Percentiles rank a stretch among this genome's conserved stretches.
These are phyloP conservation scores for Fusarium acutatum DNA, from an alignment of 2,329 filamentous ascomycete species.

Conservation along the genomic window DNA sequence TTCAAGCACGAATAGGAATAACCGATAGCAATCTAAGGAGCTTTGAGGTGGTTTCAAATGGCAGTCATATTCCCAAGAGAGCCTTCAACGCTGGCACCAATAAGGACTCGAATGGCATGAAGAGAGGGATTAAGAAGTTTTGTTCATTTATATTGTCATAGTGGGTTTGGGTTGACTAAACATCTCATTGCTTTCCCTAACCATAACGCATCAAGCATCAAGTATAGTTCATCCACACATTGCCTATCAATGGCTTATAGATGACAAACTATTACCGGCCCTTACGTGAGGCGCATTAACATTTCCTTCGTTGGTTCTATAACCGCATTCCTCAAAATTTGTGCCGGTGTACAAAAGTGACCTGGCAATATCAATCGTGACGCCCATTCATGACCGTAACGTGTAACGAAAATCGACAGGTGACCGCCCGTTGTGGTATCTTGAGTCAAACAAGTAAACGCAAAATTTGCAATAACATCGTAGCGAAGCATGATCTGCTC, in stretches of 20 bases:
- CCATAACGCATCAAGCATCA: constrained; percentile 28
- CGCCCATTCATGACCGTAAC: constrained; percentile 42
- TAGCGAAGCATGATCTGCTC: not conserved
- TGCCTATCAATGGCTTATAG: constrained; percentile 11
- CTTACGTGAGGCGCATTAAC: constrained; percentile 13
- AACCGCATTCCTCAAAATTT: not conserved
- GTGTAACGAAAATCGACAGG: constrained; percentile 33
- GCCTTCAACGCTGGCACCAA: no score
- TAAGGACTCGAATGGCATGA: not conserved
- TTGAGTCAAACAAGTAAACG: constrained; percentile 33
- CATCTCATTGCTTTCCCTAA: constrained; percentile 10
- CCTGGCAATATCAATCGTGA: constrained; percentile 29
- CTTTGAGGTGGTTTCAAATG: not conserved
- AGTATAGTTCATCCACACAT: constrained; percentile 20
- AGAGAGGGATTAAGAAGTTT: not conserved
- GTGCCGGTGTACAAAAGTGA: constrained; percentile 7
- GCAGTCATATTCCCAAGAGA: not conserved
- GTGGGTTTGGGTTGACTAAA: constrained; percentile 1
- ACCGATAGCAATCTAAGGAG: not conserved
- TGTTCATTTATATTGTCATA: constrained; percentile 3
- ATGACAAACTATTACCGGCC: constrained; percentile 26
- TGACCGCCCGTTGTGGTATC: constrained; percentile 43
- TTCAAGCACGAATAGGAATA: not conserved
- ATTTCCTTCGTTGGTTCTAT: constrained; percentile 31
- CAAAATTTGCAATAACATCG: constrained; percentile 4